Evolutionary conservation across 1,284 basidiomycete genomes (phyloP).

Genomic region (Papiliotrema flavescens): DNA sequence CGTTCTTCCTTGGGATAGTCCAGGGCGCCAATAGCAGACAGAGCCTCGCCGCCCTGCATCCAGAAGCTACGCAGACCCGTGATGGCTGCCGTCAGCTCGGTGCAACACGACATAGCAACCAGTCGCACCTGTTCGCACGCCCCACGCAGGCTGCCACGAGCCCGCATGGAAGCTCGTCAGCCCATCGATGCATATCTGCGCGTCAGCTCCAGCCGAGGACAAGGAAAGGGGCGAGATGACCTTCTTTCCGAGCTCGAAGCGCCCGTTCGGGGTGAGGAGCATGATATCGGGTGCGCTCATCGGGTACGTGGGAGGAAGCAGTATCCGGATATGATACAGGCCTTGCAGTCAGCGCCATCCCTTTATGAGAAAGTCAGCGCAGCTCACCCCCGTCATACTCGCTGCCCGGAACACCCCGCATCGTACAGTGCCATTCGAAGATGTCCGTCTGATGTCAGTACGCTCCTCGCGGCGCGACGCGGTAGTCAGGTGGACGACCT

Average conservation of each 20-base stretch:
- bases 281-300: constrained; percentile 91
- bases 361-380: background rate
- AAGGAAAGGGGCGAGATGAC: constrained; percentile 51
- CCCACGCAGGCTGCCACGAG: constrained; percentile 94
- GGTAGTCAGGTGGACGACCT: constrained; percentile 23
- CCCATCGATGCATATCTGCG: constrained; percentile 80
- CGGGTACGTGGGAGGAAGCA: constrained; percentile 88
- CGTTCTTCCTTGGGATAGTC: constrained; percentile 75
- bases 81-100: constrained; percentile 58
- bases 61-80: constrained; percentile 89
- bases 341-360: constrained; percentile 23
- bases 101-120: background rate
- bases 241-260: constrained; percentile 94
- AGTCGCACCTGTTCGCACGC: constrained; percentile 75
- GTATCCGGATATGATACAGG: constrained; percentile 82
- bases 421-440: constrained; percentile 92
- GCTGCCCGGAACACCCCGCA: constrained; percentile 78
- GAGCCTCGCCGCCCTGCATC: constrained; percentile 79
- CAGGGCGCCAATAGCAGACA: constrained; percentile 84
- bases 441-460: constrained; percentile 36
- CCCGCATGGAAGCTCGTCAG: constrained; percentile 66
- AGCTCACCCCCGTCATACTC: constrained; percentile 80
- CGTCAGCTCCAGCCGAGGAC: constrained; percentile 5
- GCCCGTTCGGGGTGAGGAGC: constrained; percentile 90
- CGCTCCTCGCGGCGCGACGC: constrained; percentile 1